Evolutionary conservation across 768 basidiomycete genomes (phyloP), one percentile per base, ranked within the genome.

Genomic region (Russula ochroleuca): DNA sequence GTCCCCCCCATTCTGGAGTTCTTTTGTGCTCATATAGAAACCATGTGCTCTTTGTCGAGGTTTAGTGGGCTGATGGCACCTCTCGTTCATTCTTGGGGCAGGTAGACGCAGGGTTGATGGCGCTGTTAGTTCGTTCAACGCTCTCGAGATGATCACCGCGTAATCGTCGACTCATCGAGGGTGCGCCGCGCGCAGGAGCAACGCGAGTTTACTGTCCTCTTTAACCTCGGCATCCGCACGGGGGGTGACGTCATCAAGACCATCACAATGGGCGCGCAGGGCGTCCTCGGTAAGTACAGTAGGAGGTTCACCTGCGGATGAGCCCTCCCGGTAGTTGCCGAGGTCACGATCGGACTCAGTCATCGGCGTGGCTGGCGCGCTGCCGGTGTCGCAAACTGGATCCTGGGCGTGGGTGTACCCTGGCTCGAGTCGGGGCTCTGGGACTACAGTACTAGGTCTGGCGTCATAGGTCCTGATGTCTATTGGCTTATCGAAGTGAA

Each of bases 191-290:
- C 1, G n/a, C n/a, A n/a, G n/a, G n/a, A n/a, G n/a, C n/a, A n/a
- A n/a, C n/a, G n/a, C n/a, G n/a, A n/a, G n/a, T n/a, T n/a, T n/a
- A n/a, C n/a, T n/a, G 74, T 94, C 40, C 76, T 94, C 3, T 91
- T 88, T 69, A 86, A 88, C 70, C 92, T 85, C 55, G 92, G 93
- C 8, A 86, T 94, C 63, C 83, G 93, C 49, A 89, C 86, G 0
- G 93, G 90, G 11, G 82, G 84, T 49, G 94, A 96, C 66, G 83
- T 94, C 52, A 79, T 92, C 73, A 90, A 91, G 73, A 92, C 94
- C 0, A 74, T 94, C 35, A 92, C 92, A 1, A 78, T 95, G 0
- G n/a, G n/a, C 92, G 94, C 45, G 93, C 94, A n/a, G 68, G 91
- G 78, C 9, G 85, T 94, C 17, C 73, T 94, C 21, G 78, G 85